Evolutionary conservation across 805 yeast genomes (phyloP).

Genomic region (Saturnispora ahearnii): DNA sequence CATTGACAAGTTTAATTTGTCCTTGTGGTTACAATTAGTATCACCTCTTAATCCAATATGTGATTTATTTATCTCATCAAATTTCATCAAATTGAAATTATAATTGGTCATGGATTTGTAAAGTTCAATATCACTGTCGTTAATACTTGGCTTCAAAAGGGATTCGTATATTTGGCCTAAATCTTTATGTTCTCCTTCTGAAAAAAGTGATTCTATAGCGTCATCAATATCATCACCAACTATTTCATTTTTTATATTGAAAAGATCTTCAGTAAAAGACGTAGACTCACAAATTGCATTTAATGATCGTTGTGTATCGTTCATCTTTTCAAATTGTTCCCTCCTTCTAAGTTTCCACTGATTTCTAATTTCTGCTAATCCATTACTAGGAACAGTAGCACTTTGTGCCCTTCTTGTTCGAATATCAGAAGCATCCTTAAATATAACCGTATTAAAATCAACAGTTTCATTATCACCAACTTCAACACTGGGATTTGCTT

Average conservation of each 20-base stretch:
- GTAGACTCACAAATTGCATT: background rate
- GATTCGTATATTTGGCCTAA: background rate
- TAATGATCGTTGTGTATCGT: background rate
- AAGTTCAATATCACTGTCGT: slow-evolving; percentile 3
- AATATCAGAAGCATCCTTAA: background rate
- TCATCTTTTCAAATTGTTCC: background rate
- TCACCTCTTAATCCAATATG: background rate
- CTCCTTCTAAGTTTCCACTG: slow-evolving; percentile 4
- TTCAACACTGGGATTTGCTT: too few species aligned
- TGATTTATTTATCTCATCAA: background rate
- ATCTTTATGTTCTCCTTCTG: background rate
- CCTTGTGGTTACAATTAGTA: background rate
- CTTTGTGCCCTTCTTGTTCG: slow-evolving; percentile 4
- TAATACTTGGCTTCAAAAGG: slow-evolving; percentile 1
- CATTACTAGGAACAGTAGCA: background rate
- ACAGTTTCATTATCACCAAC: background rate
- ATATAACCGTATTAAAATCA: slow-evolving; percentile 2
- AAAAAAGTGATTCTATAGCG: slow-evolving; percentile 4
- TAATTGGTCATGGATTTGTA: slow-evolving; percentile 2
- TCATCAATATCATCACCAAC: background rate
- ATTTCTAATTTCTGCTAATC: slow-evolving; percentile 5
- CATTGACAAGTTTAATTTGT: background rate
- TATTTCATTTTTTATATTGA: background rate
- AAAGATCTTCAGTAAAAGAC: background rate
- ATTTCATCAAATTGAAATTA: background rate